phyloP scores from a whole-genome alignment of 495 filamentous ascomycete species.

The Penicillium turbatum region DNA sequence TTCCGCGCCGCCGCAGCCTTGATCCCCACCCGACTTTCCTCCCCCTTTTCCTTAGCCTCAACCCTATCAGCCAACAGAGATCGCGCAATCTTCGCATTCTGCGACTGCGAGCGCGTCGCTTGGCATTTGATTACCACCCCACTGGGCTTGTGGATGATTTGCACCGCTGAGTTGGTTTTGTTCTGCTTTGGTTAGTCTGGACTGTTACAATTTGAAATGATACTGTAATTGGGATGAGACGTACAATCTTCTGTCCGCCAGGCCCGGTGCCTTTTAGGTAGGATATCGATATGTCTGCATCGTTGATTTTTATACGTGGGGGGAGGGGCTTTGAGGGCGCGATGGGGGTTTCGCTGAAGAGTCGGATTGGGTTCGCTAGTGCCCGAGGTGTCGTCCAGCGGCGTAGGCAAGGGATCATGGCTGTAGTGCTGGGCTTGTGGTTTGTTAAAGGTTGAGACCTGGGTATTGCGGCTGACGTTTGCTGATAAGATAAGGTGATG shows the following conservation, averaged over 20 bases:
- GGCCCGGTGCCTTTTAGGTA: slow-evolving; percentile 93
- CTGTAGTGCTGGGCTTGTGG: not conserved
- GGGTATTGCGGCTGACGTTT: not conserved
- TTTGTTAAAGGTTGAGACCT: not conserved
- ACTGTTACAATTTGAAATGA: not conserved
- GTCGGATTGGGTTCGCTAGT: not conserved
- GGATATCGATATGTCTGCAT: slow-evolving; percentile 72
- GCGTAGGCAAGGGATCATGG: slow-evolving; percentile 9
- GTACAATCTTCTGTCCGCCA: slow-evolving; percentile 87
- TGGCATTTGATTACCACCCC: slow-evolving; percentile 90
- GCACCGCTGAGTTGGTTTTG: slow-evolving; percentile 94
- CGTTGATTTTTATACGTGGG: slow-evolving; percentile 66
- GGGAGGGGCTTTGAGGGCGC: slow-evolving; percentile 58
- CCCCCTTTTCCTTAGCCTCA: slow-evolving; percentile 62
- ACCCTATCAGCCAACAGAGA: slow-evolving; percentile 70
- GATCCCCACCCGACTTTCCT: slow-evolving; percentile 51
- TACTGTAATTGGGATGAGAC: not conserved
- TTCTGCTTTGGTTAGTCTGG: slow-evolving; percentile 54
- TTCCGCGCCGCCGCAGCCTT: slow-evolving; percentile 52
- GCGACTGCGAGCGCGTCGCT: slow-evolving; percentile 76
- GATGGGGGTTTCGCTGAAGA: slow-evolving; percentile 27
- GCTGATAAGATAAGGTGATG: slow-evolving; percentile 5
- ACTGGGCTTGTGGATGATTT: slow-evolving; percentile 83
- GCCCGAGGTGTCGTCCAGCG: not conserved
- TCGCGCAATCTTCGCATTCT: slow-evolving; percentile 87